Evolutionary conservation across 2,329 filamentous ascomycete genomes (phyloP), one percentile per base, ranked within the genome.

Genomic region (Xylariaceae sp.): DNA sequence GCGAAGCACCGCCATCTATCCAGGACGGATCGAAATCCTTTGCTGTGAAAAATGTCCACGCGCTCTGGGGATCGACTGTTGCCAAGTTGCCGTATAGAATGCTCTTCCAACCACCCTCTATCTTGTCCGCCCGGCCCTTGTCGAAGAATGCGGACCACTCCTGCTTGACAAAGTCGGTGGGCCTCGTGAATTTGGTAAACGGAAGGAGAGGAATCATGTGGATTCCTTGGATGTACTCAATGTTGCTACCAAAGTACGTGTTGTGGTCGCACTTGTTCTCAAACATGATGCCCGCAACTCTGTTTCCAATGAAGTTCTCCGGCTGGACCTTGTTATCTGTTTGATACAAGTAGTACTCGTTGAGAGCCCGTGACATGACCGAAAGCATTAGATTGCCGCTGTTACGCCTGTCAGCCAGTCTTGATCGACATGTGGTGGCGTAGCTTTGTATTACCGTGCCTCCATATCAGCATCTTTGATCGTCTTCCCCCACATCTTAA

Each of bases 251-350:
- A 56, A 96, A 96, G 66, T 89, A 96, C 1, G 91, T 96, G 3
- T 86, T 85, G 64, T 96, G 89, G 62, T 97, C 88, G 40, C 89
- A 77, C 67, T 97, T 97, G 71, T 96, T 96, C 66, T 97, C 91
- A 56, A 96, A 97, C 8, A 95, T 61, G 49, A 83, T 83, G 4
- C 79, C 79, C 2, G 74, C 72, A 29, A 75, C 79, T 64, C 86
- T 89, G 72, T 97, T 97, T 32, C 71, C 78, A 48, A 87, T 81
- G 60, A 94, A 95, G n/a, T 83, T 69, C 1, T 73, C 53, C 0
- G 91, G 91, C 54, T 95, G 79, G 15, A 74, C 65, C 38, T 65
- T 72, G 63, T 95, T 95, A 63, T 76, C 69, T 30, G 65, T 71
- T 4, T 75, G 73, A 70, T 95, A 86, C 36, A 95, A 78, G 68